Conservation (phyloP, 768 basidiomycete species). For the Trametes punicea region DNA sequence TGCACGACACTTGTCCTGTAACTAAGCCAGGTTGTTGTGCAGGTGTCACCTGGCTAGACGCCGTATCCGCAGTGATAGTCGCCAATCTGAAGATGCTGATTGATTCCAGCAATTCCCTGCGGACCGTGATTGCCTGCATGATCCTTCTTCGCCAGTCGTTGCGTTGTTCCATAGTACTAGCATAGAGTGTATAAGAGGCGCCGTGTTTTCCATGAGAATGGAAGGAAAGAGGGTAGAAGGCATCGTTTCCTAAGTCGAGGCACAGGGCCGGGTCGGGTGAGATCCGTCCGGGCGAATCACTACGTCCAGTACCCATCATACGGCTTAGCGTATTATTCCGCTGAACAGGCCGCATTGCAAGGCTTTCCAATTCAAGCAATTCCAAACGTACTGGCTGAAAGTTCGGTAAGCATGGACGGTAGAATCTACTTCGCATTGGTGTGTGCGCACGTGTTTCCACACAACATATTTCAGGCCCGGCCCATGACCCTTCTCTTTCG, state of each 20-base stretch:
- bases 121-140: slow-evolving; percentile 41
- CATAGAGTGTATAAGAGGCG: slow-evolving; percentile 45
- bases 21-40: slow-evolving; percentile 30
- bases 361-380: slow-evolving; percentile 10
- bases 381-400: slow-evolving; percentile 13
- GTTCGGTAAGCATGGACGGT: background rate
- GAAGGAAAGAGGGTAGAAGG: slow-evolving; percentile 43
- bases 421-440: background rate
- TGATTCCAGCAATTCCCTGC: slow-evolving; percentile 40
- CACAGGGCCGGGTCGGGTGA: slow-evolving; percentile 6
- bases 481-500: slow-evolving; percentile 12
- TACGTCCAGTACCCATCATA: slow-evolving; percentile 11
- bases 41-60: slow-evolving; percentile 29
- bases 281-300: slow-evolving; percentile 5
- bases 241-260: slow-evolving; percentile 20
- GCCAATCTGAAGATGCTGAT: slow-evolving; percentile 42
- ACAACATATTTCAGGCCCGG: slow-evolving; percentile 1
- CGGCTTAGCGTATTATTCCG: slow-evolving; percentile 18
- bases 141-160: slow-evolving; percentile 44
- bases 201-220: slow-evolving; percentile 42
- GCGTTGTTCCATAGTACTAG: slow-evolving; percentile 37
- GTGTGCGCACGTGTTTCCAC: slow-evolving; percentile 11
- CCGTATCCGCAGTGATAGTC: slow-evolving; percentile 38
- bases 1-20: slow-evolving; percentile 42
- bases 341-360: slow-evolving; percentile 10